Evolutionary conservation across 768 basidiomycete genomes (phyloP).

Genomic region (Trametopsis cervina): DNA sequence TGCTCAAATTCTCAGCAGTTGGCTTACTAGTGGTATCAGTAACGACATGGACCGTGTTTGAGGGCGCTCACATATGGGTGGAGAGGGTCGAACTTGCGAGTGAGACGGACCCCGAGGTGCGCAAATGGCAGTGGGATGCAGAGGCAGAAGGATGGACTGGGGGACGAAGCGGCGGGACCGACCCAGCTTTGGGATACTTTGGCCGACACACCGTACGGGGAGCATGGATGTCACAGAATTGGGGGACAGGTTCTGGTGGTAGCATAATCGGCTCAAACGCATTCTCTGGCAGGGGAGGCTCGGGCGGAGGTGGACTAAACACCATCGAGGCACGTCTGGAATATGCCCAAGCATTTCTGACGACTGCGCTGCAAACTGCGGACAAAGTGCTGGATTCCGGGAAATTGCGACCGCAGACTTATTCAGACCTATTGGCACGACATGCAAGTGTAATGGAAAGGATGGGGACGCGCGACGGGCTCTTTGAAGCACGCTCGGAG

Average conservation of each 20-base stretch:
- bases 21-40: slow-evolving; percentile 36
- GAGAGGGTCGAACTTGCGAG: slow-evolving; percentile 46
- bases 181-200: slow-evolving; percentile 55
- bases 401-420: slow-evolving; percentile 41
- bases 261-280: slow-evolving; percentile 33
- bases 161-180: slow-evolving; percentile 51
- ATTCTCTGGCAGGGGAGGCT: slow-evolving; percentile 25
- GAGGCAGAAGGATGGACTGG: slow-evolving; percentile 59
- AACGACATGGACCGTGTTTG: slow-evolving; percentile 42
- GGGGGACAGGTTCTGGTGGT: slow-evolving; percentile 43
- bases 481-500: slow-evolving; percentile 47
- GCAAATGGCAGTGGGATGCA: slow-evolving; percentile 62
- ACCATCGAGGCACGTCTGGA: slow-evolving; percentile 50
- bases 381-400: slow-evolving; percentile 32
- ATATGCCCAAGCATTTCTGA: slow-evolving; percentile 47
- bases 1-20: slow-evolving; percentile 43
- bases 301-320: slow-evolving; percentile 31
- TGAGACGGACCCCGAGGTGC: slow-evolving; percentile 45
- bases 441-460: slow-evolving; percentile 55
- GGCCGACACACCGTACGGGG: slow-evolving; percentile 57
- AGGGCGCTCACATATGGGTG: slow-evolving; percentile 55
- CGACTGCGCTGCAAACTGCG: slow-evolving; percentile 39
- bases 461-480: slow-evolving; percentile 43
- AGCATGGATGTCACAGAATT: slow-evolving; percentile 68
- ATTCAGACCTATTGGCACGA: slow-evolving; percentile 46